A percentile compares a stretch with the other conserved stretches of the same genome.
Evolutionary conservation across 257 asterid genomes (phyloP).

Genomic region (Petunia secreta): DNA sequence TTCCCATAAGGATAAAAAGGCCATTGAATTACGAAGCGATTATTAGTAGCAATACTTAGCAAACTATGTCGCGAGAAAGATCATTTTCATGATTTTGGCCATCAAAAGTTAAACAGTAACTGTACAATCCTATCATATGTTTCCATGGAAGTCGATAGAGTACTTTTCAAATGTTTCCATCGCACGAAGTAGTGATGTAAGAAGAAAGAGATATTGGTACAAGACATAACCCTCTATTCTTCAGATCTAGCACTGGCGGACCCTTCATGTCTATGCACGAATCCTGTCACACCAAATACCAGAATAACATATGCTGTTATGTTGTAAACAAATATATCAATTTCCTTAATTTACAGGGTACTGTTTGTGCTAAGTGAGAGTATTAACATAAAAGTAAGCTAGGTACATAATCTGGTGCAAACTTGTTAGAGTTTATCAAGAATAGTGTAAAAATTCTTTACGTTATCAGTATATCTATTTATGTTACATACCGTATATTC

Average conservation of each 20-base stretch:
- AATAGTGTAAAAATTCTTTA: neutral
- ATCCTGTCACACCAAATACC: conserved; percentile 29
- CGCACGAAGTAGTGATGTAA: conserved; percentile 31
- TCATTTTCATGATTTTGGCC: conserved; percentile 1
- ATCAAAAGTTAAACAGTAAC: neutral
- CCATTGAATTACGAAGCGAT: neutral
- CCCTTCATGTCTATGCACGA: conserved; percentile 19
- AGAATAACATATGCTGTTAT: neutral
- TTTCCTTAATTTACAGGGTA: neutral
- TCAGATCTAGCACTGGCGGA: conserved; percentile 29
- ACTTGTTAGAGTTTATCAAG: no score
- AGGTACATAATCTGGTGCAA: no score
- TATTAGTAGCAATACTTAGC: neutral
- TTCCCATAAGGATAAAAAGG: neutral
- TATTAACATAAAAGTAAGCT: no score
- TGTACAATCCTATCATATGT: conserved; percentile 20
- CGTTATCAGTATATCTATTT: neutral
- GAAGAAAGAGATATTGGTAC: conserved; percentile 41
- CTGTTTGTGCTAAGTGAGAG: no score
- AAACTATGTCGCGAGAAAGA: neutral
- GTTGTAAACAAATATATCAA: neutral
- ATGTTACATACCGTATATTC: no score
- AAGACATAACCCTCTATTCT: conserved; percentile 44
- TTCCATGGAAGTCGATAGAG: conserved; percentile 4
- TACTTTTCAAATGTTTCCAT: conserved; percentile 1